Base-by-base conservation (phyloP, 257 asterid species). In the Linderniella brevidens region DNA sequence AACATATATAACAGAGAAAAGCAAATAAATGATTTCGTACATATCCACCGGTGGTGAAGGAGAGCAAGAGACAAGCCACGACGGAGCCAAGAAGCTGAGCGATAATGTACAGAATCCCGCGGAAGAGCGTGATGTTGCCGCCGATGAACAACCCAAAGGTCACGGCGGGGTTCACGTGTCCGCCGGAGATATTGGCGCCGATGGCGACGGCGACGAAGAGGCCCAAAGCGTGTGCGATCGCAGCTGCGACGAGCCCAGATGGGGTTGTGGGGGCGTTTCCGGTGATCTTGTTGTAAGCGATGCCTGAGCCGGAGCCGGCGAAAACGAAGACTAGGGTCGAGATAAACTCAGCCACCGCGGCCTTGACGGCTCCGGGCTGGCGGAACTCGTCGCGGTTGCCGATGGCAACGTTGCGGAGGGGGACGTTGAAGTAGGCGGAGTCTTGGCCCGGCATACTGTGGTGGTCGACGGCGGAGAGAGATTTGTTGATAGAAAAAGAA, bases 111-210 rank as follows among this genome's bases (percentile, higher is more conserved):
- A 82, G 73, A 12, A 82, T 48, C 17, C 86, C 92, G 9, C 80
- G 73, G 43, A 82, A 41, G 53, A 82, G 53, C 52, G 93, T 82
- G 51, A 78, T 78, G 70, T 78, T 68, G 51, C 93, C 92, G 14
- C 93, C 93, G 17, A 82, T 20, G 35, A 88, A 86, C 68, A 82
- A 55, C 11, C 93, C 93, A 13, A 82, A 63, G 9, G 93, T 82
- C 49, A 82, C 92, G 5, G 93, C 93, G 4, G 93, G 93, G 40
- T 82, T 82, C 56, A 82, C 41, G 51, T 82, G 93, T 25, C 93
- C 93, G 8, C 93, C 93, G 17, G 93, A 82, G 49, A 78, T 62
- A 37, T 78, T 78, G 62, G 92, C 83, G 0, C 92, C 86, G 0
- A 82, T 59, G n/a, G 93, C 36, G 11, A 82, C 92, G 5, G 86